Evolutionary conservation across 2,329 filamentous ascomycete species (phyloP).

Genomic region (Ilyonectria sp.): DNA sequence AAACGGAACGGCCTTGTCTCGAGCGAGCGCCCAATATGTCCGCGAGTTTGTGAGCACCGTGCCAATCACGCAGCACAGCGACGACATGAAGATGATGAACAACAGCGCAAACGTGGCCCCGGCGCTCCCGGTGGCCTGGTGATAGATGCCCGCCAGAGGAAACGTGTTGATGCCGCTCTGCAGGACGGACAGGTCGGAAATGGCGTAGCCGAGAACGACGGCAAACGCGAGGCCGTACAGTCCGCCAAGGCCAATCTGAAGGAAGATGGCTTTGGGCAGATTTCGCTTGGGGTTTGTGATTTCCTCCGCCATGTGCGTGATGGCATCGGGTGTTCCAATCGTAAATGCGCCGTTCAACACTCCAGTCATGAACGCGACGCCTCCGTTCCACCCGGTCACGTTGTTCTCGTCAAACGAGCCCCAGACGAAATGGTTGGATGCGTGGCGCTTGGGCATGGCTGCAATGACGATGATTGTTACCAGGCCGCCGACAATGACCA

Average conservation of each 20-base stretch:
- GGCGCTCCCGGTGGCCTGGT: conserved; percentile 40
- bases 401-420: conserved; percentile 45
- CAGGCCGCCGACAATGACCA: conserved; percentile 42
- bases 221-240: conserved; percentile 43
- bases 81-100: conserved; percentile 46
- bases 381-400: conserved; percentile 43
- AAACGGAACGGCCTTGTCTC: conserved; percentile 45
- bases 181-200: conserved; percentile 41
- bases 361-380: conserved; percentile 45
- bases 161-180: conserved; percentile 44
- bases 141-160: conserved; percentile 44
- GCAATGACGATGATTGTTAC: conserved; percentile 44
- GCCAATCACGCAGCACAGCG: conserved; percentile 42
- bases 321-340: conserved; percentile 43
- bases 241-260: conserved; percentile 45
- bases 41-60: conserved; percentile 46
- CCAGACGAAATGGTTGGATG: conserved; percentile 43
- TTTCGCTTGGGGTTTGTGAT: conserved; percentile 38
- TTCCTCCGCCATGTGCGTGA: conserved; percentile 48
- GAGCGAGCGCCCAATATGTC: conserved; percentile 43
- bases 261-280: conserved; percentile 39
- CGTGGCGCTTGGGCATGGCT: conserved; percentile 40
- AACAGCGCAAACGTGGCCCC: conserved; percentile 40
- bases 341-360: conserved; percentile 46
- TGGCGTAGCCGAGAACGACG: conserved; percentile 43